Percentiles rank a stretch among this genome's conserved stretches.
phyloP scores from a whole-genome alignment of 805 yeast species.

The Nakazawaea molendinolei region DNA sequence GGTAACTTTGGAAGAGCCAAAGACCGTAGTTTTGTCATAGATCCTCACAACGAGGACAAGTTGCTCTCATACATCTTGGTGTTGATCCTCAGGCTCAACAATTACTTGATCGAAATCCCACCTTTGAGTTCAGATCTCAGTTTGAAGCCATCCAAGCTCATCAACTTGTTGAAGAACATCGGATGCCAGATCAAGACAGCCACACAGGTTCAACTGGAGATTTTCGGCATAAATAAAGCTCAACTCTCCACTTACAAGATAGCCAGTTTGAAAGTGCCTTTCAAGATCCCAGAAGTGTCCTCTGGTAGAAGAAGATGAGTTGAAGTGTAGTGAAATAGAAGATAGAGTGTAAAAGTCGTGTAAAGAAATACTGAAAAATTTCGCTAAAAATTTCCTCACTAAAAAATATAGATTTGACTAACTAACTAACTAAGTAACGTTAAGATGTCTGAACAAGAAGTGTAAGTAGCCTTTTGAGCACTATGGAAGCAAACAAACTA shows the following conservation, averaged over 20 bases:
- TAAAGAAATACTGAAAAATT: not conserved
- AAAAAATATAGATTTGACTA: not conserved
- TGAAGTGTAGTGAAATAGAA: not conserved
- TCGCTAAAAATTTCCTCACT: not conserved
- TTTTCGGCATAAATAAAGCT: slow-evolving; percentile 57
- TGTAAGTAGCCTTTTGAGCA: not conserved
- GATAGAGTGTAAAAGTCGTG: not conserved
- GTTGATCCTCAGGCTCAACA: slow-evolving; percentile 67
- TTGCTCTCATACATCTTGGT: slow-evolving; percentile 74
- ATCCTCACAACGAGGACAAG: slow-evolving; percentile 85
- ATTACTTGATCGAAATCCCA: slow-evolving; percentile 64
- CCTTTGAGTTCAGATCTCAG: slow-evolving; percentile 84
- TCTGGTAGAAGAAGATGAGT: slow-evolving; percentile 46
- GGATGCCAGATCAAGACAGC: slow-evolving; percentile 78
- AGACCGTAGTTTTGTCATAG: slow-evolving; percentile 71
- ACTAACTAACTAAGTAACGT: not conserved
- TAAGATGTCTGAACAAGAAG: not conserved
- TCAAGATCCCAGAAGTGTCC: slow-evolving; percentile 78
- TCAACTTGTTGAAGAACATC: slow-evolving; percentile 63
- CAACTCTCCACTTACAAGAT: slow-evolving; percentile 55
- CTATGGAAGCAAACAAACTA: not conserved
- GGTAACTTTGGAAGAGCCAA: slow-evolving; percentile 68
- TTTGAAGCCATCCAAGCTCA: slow-evolving; percentile 67
- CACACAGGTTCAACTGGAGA: slow-evolving; percentile 68
- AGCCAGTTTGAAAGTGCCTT: slow-evolving; percentile 82